Base-by-base conservation (phyloP, 305 asterid genomes). In the Fraxinus platypoda region DNA sequence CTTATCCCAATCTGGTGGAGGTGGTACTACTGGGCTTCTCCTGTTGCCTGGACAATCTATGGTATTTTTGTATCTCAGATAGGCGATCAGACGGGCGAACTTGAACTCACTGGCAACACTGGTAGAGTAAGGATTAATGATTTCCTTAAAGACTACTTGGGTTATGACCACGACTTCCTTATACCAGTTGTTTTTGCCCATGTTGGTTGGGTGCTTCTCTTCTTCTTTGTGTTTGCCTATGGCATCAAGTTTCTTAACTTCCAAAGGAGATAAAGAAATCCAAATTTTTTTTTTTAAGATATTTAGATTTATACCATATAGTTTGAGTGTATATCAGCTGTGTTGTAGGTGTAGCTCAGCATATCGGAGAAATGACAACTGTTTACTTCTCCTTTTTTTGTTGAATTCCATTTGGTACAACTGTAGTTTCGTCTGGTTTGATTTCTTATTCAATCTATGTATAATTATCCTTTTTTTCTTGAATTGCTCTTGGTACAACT, bases 221-320 rank as follows among this genome's bases (percentile, higher is more conserved):
- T 91, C 88, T 88, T 82, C 88, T 81, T 81, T 23, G 90, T 91
- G 77, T 93, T 91, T 59, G 94, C 91, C 5, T 93, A 86, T 79
- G 93, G 92, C 17, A 93, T 93, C 83, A 93, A 88, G 90, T 89
- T 85, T 84, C 87, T 93, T 31, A 93, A 93, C 85, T 91, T 87
- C 87, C 97, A 93, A 76, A 87, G 86, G 83, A 90, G 95, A 82
- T 93, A 80, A 62, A 83, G 8, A 33, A 71, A 46, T 23, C 6
- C 0, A 9, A 62, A 23, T 25, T 26, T 66, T 66, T 0, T 64
- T 66, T 13, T 19, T 57, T 0, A 17, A 57, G 28, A 57, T 17
- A 57, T 57, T 57, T 57, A 57, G 68, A 57, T 57, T 57, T 57
- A 57, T 21, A 21, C 70, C 25, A 21, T 21, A 21, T 59, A 59